These are phyloP conservation scores for Bipolaris sorokiniana DNA, from an alignment of 2,329 filamentous ascomycete species.

Conservation along the genomic window DNA sequence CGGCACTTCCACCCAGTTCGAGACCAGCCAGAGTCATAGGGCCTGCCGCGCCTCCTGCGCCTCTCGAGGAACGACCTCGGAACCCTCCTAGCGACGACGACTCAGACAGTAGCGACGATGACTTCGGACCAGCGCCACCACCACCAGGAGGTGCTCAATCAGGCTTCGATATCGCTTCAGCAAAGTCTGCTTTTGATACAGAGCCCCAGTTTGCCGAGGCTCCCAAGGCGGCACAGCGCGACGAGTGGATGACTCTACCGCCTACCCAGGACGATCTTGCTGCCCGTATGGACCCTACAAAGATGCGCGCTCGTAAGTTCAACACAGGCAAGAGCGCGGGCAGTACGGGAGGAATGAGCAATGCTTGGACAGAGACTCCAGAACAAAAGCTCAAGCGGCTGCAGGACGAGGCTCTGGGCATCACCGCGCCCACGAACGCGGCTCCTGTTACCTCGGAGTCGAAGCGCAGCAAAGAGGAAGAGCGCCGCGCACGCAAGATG, in stretches of 20 bases:
- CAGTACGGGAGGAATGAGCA: conserved; percentile 58
- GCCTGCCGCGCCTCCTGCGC: conserved; percentile 60
- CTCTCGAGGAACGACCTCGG: conserved; percentile 54
- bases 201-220: conserved; percentile 39
- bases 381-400: conserved; percentile 83
- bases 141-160: conserved; percentile 28
- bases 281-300: conserved; percentile 79
- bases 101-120: conserved; percentile 50
- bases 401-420: conserved; percentile 81
- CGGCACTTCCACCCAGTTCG: conserved; percentile 54
- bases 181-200: conserved; percentile 41
- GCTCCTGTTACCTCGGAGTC: conserved; percentile 36
- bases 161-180: conserved; percentile 19
- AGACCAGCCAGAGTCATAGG: conserved; percentile 54
- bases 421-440: conserved; percentile 55
- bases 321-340: conserved; percentile 69
- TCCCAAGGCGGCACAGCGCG: conserved; percentile 65
- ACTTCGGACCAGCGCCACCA: conserved; percentile 56
- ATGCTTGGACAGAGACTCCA: conserved; percentile 88
- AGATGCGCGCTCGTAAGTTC: conserved; percentile 82
- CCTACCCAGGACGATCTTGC: conserved; percentile 58
- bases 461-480: conserved; percentile 49
- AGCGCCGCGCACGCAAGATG: conserved; percentile 58
- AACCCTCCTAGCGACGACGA: conserved; percentile 47
- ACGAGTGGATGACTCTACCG: conserved; percentile 67